These are phyloP conservation scores for Eragrostis curvula DNA, from an alignment of 176 grass and related monocot species.

Conservation along the genomic window DNA sequence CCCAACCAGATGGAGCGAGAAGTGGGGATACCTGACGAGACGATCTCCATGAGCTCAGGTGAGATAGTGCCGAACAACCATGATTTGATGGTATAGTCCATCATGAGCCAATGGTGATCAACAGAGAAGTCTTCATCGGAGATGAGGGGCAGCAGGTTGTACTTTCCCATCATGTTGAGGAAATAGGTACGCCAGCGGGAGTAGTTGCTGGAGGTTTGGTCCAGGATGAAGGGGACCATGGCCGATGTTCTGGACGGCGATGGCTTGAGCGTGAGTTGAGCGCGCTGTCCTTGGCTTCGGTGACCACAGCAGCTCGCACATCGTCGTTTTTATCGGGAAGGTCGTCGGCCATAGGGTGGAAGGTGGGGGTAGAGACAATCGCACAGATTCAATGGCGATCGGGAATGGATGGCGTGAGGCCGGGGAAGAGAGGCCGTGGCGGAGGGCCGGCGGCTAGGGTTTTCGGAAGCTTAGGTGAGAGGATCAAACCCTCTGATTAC, in stretches of 20 bases:
- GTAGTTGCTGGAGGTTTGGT: background rate
- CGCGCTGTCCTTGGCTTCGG: too few relatives aligned
- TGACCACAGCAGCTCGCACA: too few relatives aligned
- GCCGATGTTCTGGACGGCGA: background rate
- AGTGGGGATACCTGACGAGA: background rate
- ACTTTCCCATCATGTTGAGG: background rate
- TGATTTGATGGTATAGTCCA: background rate
- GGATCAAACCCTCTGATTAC: too few relatives aligned
- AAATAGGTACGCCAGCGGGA: background rate
- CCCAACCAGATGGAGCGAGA: background rate
- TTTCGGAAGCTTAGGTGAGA: too few relatives aligned
- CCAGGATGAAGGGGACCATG: background rate
- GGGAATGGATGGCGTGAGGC: too few relatives aligned
- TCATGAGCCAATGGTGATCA: background rate
- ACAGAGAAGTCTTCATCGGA: too few relatives aligned
- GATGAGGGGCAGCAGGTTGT: background rate
- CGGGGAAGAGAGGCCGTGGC: too few relatives aligned
- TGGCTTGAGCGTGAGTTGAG: background rate
- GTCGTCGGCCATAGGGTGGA: too few relatives aligned
- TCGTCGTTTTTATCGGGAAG: too few relatives aligned
- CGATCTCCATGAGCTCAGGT: background rate
- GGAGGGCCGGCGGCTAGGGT: too few relatives aligned
- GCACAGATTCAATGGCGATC: too few relatives aligned
- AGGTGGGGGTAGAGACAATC: too few relatives aligned
- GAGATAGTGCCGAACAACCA: background rate